Evolutionary conservation across 202 grass and related monocot genomes (phyloP).

Genomic region (Digitaria exilis): DNA sequence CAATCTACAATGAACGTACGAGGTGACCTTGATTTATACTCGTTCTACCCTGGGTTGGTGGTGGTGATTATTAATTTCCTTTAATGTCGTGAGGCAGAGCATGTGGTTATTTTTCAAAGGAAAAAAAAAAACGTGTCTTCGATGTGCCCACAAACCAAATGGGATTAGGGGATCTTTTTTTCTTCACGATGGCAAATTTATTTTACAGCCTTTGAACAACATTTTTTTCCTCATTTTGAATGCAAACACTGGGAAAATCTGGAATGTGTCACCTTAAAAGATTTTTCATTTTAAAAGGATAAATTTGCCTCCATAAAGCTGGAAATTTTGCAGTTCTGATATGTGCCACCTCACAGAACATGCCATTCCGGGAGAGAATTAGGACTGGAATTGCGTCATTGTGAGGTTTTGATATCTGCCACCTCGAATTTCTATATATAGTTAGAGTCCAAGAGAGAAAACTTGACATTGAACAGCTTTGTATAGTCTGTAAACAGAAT

Average conservation of each 20-base stretch:
- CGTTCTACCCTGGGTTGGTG: constrained; percentile 13
- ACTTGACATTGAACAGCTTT: not conserved
- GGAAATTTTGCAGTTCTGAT: not conserved
- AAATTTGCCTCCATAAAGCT: not conserved
- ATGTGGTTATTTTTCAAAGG: not conserved
- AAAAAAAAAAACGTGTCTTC: not conserved
- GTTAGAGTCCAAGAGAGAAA: not conserved
- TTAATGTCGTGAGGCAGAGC: not conserved
- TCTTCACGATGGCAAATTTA: not conserved
- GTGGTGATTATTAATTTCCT: not conserved
- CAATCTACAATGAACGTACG: not conserved
- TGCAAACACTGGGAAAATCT: not conserved
- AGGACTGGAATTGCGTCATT: not conserved
- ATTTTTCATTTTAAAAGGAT: not conserved
- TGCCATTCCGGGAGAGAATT: not conserved
- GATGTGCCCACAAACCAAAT: not conserved
- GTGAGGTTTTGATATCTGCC: not conserved
- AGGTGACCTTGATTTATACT: not conserved
- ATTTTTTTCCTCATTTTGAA: not conserved
- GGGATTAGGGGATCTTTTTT: not conserved
- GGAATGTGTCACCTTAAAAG: not conserved
- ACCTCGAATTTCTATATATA: not conserved
- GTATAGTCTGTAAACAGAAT: not conserved
- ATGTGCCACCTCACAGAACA: not conserved
- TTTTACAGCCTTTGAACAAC: not conserved